Conservation (phyloP, 2,329 filamentous ascomycete genomes). For the Ceratocystis lukuohia region DNA sequence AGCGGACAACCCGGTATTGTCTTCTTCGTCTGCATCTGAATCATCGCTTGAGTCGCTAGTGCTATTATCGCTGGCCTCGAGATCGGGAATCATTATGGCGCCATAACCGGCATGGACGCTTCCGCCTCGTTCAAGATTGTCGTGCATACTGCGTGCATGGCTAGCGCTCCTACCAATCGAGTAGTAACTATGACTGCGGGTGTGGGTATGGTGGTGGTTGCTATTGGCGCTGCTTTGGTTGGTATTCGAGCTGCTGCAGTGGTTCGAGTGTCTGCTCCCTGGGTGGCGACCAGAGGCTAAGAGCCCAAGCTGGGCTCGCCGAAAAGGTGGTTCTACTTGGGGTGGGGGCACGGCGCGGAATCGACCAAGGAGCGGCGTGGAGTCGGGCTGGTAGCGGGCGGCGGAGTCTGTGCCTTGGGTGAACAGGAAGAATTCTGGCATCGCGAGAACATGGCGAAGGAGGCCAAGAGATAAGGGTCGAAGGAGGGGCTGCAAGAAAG, state of each 20-base stretch:
- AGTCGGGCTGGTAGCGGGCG: constrained; percentile 37
- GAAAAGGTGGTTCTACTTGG: constrained; percentile 11
- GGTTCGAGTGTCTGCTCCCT: constrained; percentile 8
- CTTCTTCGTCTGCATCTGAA: constrained; percentile 20
- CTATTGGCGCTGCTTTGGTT: constrained; percentile 21
- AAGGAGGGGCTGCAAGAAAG: background rate
- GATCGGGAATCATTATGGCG: constrained; percentile 35
- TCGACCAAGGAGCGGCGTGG: constrained; percentile 49
- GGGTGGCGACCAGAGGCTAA: constrained; percentile 15
- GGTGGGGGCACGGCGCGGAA: constrained; percentile 48
- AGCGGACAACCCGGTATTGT: background rate
- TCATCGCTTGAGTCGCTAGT: constrained; percentile 24
- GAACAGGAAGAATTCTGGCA: constrained; percentile 56
- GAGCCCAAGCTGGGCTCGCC: constrained; percentile 16
- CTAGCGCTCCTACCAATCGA: constrained; percentile 30
- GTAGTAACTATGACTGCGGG: constrained; percentile 25
- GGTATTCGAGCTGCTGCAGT: background rate
- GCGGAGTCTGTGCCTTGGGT: constrained; percentile 50
- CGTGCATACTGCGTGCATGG: constrained; percentile 22
- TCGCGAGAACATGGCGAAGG: constrained; percentile 24
- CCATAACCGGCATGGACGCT: constrained; percentile 47
- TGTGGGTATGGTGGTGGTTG: constrained; percentile 1
- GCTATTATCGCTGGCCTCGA: constrained; percentile 26
- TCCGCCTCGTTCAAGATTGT: constrained; percentile 25
- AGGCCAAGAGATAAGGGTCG: background rate